phyloP scores from a whole-genome alignment of 208 protist genomes.

The Strigomonas culicis region DNA sequence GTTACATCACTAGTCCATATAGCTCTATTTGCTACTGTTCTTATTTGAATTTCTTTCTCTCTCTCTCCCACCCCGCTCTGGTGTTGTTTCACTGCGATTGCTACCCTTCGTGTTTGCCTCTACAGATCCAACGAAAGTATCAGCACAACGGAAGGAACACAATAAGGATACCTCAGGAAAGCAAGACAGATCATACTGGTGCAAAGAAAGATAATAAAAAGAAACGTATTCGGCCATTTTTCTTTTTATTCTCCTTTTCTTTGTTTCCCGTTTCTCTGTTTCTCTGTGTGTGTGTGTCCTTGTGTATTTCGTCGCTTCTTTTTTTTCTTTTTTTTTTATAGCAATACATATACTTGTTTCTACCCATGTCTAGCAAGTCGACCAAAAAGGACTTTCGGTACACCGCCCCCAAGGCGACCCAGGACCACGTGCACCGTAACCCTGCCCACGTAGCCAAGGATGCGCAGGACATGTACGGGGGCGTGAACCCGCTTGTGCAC shows the following conservation, averaged over 20 bases:
- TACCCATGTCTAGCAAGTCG: slow-evolving; percentile 7
- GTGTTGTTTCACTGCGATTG: too few species aligned
- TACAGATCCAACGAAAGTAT: too few species aligned
- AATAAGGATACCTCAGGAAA: background rate
- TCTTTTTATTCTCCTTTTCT: slow-evolving; percentile 9
- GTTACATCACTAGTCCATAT: background rate
- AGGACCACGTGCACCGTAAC: slow-evolving; percentile 43
- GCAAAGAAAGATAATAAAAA: slow-evolving; percentile 1
- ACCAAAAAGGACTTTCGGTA: slow-evolving; percentile 7
- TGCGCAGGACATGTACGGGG: slow-evolving; percentile 57
- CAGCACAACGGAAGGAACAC: background rate
- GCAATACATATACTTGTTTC: background rate
- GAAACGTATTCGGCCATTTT: slow-evolving; percentile 10
- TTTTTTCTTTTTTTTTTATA: slow-evolving; percentile 16
- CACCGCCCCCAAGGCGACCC: slow-evolving; percentile 11
- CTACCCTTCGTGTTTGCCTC: too few species aligned
- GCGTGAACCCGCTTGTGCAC: slow-evolving; percentile 62
- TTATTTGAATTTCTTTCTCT: background rate
- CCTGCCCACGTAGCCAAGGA: slow-evolving; percentile 85
- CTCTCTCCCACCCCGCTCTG: background rate
- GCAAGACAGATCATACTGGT: background rate
- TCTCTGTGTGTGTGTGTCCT: slow-evolving; percentile 11
- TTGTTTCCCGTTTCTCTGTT: slow-evolving; percentile 20
- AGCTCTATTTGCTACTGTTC: too few species aligned
- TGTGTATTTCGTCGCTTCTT: slow-evolving; percentile 8